These are phyloP conservation scores for Collybia mongolica DNA, from an alignment of 768 basidiomycete species.

Conservation along the genomic window DNA sequence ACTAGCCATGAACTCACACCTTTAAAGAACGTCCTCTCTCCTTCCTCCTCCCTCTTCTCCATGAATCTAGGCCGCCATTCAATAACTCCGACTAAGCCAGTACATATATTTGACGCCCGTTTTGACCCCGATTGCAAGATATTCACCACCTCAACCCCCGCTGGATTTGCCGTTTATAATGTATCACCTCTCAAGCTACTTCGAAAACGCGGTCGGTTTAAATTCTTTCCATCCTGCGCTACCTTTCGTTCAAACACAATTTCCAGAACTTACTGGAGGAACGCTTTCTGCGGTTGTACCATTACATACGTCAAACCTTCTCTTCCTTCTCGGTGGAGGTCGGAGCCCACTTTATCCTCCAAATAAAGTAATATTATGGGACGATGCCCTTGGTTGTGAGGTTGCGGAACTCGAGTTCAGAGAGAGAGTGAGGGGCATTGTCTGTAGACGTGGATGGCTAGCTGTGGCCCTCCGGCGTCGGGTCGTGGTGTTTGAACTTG, in stretches of 20 bases:
- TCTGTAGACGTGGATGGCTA: constrained; percentile 81
- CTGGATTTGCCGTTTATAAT: constrained; percentile 82
- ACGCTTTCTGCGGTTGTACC: constrained; percentile 78
- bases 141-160: constrained; percentile 77
- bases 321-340: constrained; percentile 87
- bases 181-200: constrained; percentile 74
- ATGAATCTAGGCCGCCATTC: constrained; percentile 90
- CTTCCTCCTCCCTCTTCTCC: constrained; percentile 21
- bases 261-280: constrained; percentile 72
- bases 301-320: constrained; percentile 75
- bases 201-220: constrained; percentile 70
- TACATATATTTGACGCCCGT: constrained; percentile 73
- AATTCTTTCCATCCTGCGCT: constrained; percentile 8
- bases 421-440: constrained; percentile 77
- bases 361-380: constrained; percentile 91
- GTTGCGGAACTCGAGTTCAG: constrained; percentile 89
- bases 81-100: constrained; percentile 72
- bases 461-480: constrained; percentile 77
- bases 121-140: constrained; percentile 81
- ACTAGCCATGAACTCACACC: constrained; percentile 14
- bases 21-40: constrained; percentile 3
- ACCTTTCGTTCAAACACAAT: not conserved
- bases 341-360: constrained; percentile 86
- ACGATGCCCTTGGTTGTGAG: constrained; percentile 72
- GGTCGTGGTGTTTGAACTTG: constrained; percentile 77